Evolutionary conservation across 2,329 filamentous ascomycete genomes (phyloP).

Genomic region (Paecilomyces dactylethromorphus): DNA sequence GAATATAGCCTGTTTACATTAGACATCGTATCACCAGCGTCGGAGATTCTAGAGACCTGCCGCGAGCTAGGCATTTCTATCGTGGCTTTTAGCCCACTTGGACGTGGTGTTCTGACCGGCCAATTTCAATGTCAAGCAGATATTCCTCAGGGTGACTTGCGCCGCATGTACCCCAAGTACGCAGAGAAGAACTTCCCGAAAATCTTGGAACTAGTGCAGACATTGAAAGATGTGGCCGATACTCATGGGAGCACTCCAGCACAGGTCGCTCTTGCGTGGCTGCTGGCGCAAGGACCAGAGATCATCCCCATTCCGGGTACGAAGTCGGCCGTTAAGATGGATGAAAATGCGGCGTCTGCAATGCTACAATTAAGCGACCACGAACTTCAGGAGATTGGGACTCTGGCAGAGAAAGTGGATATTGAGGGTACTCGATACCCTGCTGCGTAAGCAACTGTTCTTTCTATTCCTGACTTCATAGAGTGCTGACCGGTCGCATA

Average conservation of each 20-base stretch:
- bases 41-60: constrained; percentile 36
- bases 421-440: constrained; percentile 14
- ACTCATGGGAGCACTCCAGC: constrained; percentile 50
- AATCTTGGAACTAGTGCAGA: background rate
- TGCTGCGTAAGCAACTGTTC: constrained; percentile 12
- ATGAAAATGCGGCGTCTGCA: constrained; percentile 4
- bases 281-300: constrained; percentile 49
- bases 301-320: constrained; percentile 24
- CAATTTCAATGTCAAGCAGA: background rate
- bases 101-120: constrained; percentile 28
- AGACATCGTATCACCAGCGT: constrained; percentile 36
- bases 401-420: constrained; percentile 9
- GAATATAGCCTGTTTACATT: constrained; percentile 41
- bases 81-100: constrained; percentile 36
- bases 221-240: constrained; percentile 43
- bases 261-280: constrained; percentile 58
- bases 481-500: too few species aligned
- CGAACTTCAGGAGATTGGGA: constrained; percentile 13
- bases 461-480: too few species aligned
- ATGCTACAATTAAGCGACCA: constrained; percentile 10
- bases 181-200: background rate
- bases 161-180: background rate
- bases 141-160: background rate
- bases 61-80: constrained; percentile 42
- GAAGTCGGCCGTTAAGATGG: constrained; percentile 11